Base-by-base conservation (phyloP, 352 stramenopile species). In the Phytopythium kandeliae region DNA sequence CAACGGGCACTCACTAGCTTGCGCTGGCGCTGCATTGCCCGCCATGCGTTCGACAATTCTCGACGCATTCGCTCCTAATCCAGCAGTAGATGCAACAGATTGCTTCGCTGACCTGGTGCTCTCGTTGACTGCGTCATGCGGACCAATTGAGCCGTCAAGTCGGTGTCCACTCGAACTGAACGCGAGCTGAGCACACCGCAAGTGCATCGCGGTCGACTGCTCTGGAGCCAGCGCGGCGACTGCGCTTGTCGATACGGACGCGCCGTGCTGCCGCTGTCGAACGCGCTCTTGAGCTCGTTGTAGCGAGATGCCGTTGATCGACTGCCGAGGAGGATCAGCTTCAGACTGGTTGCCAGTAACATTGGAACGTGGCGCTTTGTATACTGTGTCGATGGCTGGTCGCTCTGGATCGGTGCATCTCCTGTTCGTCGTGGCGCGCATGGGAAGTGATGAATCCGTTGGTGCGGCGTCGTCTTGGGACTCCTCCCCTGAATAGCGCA, bases 101-200 rank as follows among this genome's bases (percentile, higher is more conserved):
- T 45, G n/a, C 37, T 44, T 44, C 37, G 15, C 19, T 12, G 25
- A 26, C 19, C 37, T 28, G 3, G 7, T 30, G 17, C 2, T 12
- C 12, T 25, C 19, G 0, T 43, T 26, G 2, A 13, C 1, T n/a
- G 37, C 37, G 12, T 43, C 37, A 30, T n/a, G 21, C 28, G 38
- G 19, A 0, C 22, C 38, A 24, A 26, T 44, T 49, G 17, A 54
- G 55, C 30, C 38, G 38, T 30, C 38, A 0, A 81, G 51, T 36
- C 49, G 41, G 45, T 66, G 48, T 15, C 65, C 69, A 33, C 50
- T 38, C 11, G 48, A 59, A 21, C 47, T 58, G 31, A 64, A 71
- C 28, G 58, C 30, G 21, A 40, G 51, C 58, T 71, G 51, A 12
- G 51, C 55, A 16, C 31, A 36, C 38, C 54, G 53, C 50, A 62